phyloP scores from a whole-genome alignment of 805 yeast genomes.

The Lipomyces lipofer region DNA sequence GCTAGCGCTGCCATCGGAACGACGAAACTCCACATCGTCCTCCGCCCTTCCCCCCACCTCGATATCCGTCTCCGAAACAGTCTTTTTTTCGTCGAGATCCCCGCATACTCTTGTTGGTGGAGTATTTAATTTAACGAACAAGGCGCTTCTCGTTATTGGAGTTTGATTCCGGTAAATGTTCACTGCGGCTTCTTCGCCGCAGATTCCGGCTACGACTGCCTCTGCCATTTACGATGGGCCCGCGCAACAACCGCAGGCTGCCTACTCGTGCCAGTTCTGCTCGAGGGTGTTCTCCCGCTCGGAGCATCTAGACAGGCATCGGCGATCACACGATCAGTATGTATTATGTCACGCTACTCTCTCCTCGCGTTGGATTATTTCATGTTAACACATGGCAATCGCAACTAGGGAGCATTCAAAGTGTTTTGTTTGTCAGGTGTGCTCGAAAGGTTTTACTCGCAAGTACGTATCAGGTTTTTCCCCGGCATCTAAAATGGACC shows the following conservation, averaged over 20 bases:
- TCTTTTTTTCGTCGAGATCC: too few species aligned
- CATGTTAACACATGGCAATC: background rate
- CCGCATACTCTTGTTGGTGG: too few species aligned
- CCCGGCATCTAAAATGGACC: background rate
- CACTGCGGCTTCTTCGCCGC: too few species aligned
- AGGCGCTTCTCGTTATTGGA: too few species aligned
- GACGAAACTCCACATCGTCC: too few species aligned
- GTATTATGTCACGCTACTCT: background rate
- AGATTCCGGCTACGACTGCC: too few species aligned
- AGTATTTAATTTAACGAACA: too few species aligned
- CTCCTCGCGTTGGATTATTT: background rate
- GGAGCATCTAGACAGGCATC: slow-evolving; percentile 11
- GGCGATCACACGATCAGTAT: slow-evolving; percentile 3
- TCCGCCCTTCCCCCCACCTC: too few species aligned
- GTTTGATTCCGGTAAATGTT: too few species aligned
- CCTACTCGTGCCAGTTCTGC: slow-evolving; percentile 7
- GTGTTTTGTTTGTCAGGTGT: slow-evolving; percentile 10
- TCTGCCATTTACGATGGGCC: too few species aligned
- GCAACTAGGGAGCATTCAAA: background rate
- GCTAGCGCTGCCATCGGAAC: too few species aligned
- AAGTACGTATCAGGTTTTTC: background rate
- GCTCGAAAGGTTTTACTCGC: slow-evolving; percentile 21
- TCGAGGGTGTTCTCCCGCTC: slow-evolving; percentile 6
- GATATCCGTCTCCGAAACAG: too few species aligned
- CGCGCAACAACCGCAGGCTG: background rate